Evolutionary conservation across 1,284 basidiomycete species (phyloP), one percentile per base, ranked within the genome.

Genomic region (Apiotrichum laibachii): DNA sequence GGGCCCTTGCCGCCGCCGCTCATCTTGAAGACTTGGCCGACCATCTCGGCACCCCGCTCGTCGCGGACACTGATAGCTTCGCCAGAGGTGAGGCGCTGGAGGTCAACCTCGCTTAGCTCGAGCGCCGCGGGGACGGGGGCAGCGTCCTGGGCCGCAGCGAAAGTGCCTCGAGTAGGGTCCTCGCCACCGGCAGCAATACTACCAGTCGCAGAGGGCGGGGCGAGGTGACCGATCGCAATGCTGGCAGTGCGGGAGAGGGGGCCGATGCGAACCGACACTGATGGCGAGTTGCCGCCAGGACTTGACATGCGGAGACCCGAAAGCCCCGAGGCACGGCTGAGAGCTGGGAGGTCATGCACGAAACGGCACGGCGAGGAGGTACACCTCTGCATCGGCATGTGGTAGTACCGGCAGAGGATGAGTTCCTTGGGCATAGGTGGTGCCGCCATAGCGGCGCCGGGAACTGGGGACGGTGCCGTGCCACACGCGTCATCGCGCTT

Each of bases 321-420:
- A 2, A 19, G 3, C 6, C 49, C 34, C 34, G 26, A 21, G 7
- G 48, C 33, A 15, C 33, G n/a, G 34, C n/a, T 16, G 34, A 35
- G 34, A 1, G 2, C 68, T 66, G 44, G 33, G 1, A 77, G 67
- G 39, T 69, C 65, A 59, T 79, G 77, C 12, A 77, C 73, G 60
- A 79, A 78, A 47, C 77, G 71, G 61, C 76, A 80, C n/a, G 78
- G 78, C 42, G 73, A 70, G 21, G 76, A 77, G 21, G 77, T 80
- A 57, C 76, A 78, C 16, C 70, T 75, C 46, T 75, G 59, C 16
- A 76, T 76, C 11, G 72, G 71, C 8, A 73, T 78, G 62, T 77
- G 78, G 61, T 77, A 78, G 65, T 76, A 78, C 55, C 73, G 66
- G 59, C 78, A 80, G 16, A 78, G 66, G 48, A 79, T 77, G 68